A percentile compares a stretch with the other conserved stretches of the same genome.
phyloP scores from a whole-genome alignment of 768 basidiomycete genomes.

The Termitomyces sp. region DNA sequence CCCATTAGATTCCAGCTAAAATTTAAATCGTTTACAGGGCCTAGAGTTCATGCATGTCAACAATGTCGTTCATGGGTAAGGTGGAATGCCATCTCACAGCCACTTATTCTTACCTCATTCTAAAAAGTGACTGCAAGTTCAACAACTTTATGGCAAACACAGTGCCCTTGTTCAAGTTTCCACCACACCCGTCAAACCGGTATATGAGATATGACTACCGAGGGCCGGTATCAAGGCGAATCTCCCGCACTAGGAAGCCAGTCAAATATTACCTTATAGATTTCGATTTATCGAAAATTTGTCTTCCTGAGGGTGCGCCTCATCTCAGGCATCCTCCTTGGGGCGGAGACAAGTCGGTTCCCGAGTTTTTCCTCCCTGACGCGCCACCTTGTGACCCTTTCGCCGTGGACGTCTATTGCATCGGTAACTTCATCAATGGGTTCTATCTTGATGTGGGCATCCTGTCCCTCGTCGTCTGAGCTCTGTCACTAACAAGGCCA shows the following conservation, averaged over 20 bases:
- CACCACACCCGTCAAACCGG: no score
- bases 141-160: no score
- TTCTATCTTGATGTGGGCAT: no score
- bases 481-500: neutral
- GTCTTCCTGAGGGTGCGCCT: constrained; percentile 20
- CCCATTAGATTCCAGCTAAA: no score
- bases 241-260: neutral
- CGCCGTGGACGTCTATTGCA: neutral
- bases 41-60: no score
- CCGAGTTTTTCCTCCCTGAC: constrained; percentile 20
- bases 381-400: neutral
- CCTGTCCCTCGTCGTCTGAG: neutral
- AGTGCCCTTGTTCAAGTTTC: no score
- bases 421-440: no score
- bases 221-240: neutral
- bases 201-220: neutral
- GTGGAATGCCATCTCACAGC: no score
- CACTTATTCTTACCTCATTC: no score
- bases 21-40: no score
- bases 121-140: no score
- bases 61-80: no score
- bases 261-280: neutral
- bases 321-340: constrained; percentile 28
- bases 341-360: constrained; percentile 41
- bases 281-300: neutral